Base-by-base conservation (phyloP, 768 basidiomycete species). In the Suillus luteus region DNA sequence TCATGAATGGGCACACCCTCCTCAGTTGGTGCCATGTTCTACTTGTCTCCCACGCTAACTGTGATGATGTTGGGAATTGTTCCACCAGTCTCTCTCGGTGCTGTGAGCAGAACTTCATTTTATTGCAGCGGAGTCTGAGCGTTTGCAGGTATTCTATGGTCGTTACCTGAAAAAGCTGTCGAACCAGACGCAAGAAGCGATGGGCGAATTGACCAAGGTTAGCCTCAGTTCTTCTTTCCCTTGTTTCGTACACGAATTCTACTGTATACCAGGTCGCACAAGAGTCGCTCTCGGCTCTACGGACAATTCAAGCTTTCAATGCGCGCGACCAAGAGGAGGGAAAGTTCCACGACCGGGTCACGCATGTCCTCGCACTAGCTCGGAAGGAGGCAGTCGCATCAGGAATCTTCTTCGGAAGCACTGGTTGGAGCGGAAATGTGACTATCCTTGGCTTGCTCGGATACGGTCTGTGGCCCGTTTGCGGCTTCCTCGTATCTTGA, bases 21-120 rank as follows among this genome's bases (percentile, higher is more conserved):
- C 61, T 8, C 69, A 92, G 95, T 98, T 66, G 93, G 91, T 54
- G 93, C 94, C 48, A 99, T 98, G 96, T 87, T 98, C 69, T 96
- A 90, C 76, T 85, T 96, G 61, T 96, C 92, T 0, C 91, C 92
- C 0, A 90, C 89, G 48, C 79, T 99, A 64, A 99, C 96, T 0
- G 74, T 91, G 61, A 80, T 98, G 67, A 99, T 99, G 96, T 84
- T 99, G 59, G 86, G 88, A 41, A 87, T 98, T 57, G 95, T 98
- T 0, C 93, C 93, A 22, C 93, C 93, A 0, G 86, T 95, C 5
- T 93, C 92, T 27, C 80, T 95, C 61, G 92, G 92, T 68, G 89
- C 95, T 70, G 85, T 96, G 78, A 37, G 81, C 78, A 62, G 54
- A 41, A 33, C 3, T 9, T 67, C 52, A 64, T 61, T 7, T 17